Base-by-base conservation (phyloP, 768 basidiomycete species). In the Pleurotus sapidus region DNA sequence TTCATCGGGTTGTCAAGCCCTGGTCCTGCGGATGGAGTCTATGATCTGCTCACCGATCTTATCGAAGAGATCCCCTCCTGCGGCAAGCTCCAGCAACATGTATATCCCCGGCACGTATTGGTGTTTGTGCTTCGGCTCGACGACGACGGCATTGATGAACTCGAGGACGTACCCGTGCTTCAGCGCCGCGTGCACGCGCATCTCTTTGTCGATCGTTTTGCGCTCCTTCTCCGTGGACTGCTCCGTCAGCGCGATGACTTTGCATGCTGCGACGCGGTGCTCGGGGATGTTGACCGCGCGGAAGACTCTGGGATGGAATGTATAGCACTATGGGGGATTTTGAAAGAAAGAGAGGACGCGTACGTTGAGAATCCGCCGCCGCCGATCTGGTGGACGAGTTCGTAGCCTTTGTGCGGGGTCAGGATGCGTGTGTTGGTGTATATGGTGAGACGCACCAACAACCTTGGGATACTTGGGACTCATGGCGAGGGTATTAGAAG, bases 11-110 rank as follows among this genome's bases (percentile, higher is more conserved):
- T n/a, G n/a, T 27, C 20, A 40, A 30, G 54, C 12, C 4, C 46
- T 50, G 23, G 49, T 18, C 18, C 17, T 11, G 30, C 15, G 8
- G 11, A 23, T 12, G 42, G 14, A 2, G 20, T 45, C 42, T 23
- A 53, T 57, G 46, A 8, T 45, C 17, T 20, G 62, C 89, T 43
- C 65, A 96, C 96, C 91, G 51, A 99, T 99, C 77, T 98, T 99
- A 72, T 99, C 97, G 69, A 99, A 99, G 30, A 99, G 73, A 70
- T 98, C 97, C 0, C 97, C 97, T 18, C 95, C 95, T 1, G 86
- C 86, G 0, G 96, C 97, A 34, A 96, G 75, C 69, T 98, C 97
- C 65, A 99, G 73, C 17, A 98, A 74, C 81, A 99, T 93, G 67
- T 98, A 99, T 18, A 94, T 80, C 0, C 91, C 96, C 0, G 93